Percentiles rank a stretch among this genome's conserved stretches.
These are phyloP conservation scores for Heterobasidion parviporum DNA, from an alignment of 1,284 basidiomycete genomes.

Conservation along the genomic window DNA sequence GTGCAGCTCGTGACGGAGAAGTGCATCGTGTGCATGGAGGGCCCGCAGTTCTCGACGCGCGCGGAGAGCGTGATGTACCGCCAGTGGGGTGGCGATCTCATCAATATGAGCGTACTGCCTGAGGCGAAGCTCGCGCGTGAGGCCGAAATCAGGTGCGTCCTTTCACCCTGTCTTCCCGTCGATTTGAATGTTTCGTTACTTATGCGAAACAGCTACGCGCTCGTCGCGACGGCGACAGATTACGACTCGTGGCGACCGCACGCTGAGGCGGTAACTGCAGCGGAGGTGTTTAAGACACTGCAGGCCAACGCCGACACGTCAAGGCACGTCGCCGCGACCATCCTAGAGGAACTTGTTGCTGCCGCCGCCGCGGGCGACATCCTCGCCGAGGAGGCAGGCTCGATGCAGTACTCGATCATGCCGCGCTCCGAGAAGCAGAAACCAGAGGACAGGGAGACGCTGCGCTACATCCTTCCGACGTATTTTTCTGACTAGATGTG, in stretches of 20 bases:
- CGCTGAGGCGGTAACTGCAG: slow-evolving; percentile 78
- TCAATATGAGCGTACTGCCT: slow-evolving; percentile 94
- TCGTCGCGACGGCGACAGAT: slow-evolving; percentile 87
- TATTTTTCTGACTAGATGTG: slow-evolving; percentile 36
- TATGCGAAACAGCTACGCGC: slow-evolving; percentile 57
- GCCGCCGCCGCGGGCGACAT: slow-evolving; percentile 43
- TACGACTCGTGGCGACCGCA: slow-evolving; percentile 87
- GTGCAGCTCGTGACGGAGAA: slow-evolving; percentile 72
- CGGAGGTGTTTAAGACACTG: slow-evolving; percentile 85
- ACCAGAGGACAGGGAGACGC: slow-evolving; percentile 62
- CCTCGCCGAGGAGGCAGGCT: slow-evolving; percentile 62
- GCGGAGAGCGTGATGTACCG: slow-evolving; percentile 96
- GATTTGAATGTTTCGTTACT: background rate
- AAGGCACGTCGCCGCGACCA: slow-evolving; percentile 62
- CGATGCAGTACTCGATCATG: slow-evolving; percentile 84
- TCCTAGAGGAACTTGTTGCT: slow-evolving; percentile 73
- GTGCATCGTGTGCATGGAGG: slow-evolving; percentile 95
- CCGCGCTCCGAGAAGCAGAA: slow-evolving; percentile 58
- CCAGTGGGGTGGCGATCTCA: slow-evolving; percentile 87
- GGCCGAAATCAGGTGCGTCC: slow-evolving; percentile 79
- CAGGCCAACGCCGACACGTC: slow-evolving; percentile 81
- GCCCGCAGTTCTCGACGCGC: slow-evolving; percentile 89
- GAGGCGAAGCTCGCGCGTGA: slow-evolving; percentile 95
- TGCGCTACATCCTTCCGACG: slow-evolving; percentile 72
- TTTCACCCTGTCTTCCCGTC: background rate